Base-by-base conservation (phyloP, 2,329 filamentous ascomycete species). In the Pseudopithomyces maydicus region DNA sequence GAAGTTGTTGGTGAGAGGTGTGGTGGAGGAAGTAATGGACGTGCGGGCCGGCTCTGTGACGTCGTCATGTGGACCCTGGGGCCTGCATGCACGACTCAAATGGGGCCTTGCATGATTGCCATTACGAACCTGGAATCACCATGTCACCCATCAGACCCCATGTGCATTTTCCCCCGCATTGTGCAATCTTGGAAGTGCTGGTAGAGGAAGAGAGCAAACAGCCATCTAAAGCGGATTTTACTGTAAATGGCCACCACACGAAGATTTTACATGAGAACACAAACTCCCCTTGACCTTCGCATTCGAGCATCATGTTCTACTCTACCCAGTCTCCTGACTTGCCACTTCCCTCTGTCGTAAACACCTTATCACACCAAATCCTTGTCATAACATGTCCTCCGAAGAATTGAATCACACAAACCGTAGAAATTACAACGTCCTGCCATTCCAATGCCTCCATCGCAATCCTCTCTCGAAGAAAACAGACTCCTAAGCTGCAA, bases 361-460 rank as follows among this genome's bases (percentile, higher is more conserved):
- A 29, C 26, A 29, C 26, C 26, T 29, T 29, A 29, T 29, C n/a
- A 7, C 17, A 19, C 47, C 29, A 22, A 19, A 15, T 11, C 32
- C 47, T 15, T n/a, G 32, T 48, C 45, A 17, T 32, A 41, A 14
- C 20, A 48, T 48, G 32, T 36, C 33, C 47, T 14, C 11, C 35
- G n/a, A 41, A 50, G 47, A 50, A 41, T 50, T 41, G 35, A 50
- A 50, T 15, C 35, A 15, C 47, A 39, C 35, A 38, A 33, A 50
- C 33, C 39, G 39, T 50, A 50, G 47, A 50, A 50, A 50, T 50
- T 50, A 50, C 47, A 50, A 50, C 47, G 22, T 50, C 47, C 8
- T 50, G 47, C 35, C n/a, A 5, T 2, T 41, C 38, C 20, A 12
- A 50, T 39, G 46, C 47, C 47, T n/a, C 38, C 2, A 15, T 19